Conservation (phyloP, 148 eudicot species). For the Suaeda aralocaspica region DNA sequence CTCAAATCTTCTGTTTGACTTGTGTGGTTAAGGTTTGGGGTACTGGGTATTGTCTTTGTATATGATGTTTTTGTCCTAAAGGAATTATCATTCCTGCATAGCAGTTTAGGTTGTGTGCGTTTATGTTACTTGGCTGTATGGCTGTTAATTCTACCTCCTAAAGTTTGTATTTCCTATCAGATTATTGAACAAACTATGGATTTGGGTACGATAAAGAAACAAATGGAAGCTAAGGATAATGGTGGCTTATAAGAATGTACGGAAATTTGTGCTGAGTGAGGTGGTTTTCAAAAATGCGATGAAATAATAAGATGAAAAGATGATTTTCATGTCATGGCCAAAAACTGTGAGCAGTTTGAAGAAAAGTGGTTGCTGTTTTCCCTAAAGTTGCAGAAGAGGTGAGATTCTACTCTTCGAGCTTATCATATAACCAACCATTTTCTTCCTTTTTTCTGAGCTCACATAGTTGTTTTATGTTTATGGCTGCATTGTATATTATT, state of each 20-base stretch:
- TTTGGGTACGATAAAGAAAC: conserved; percentile 74
- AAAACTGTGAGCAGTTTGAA: conserved; percentile 64
- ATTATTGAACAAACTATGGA: conserved; percentile 92
- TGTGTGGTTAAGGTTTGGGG: neutral
- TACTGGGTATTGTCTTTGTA: neutral
- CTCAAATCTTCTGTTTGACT: neutral
- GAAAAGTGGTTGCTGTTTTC: conserved; percentile 79
- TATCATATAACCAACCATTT: neutral
- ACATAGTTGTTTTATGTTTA: neutral
- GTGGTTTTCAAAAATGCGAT: conserved; percentile 75
- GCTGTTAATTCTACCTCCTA: conserved; percentile 5
- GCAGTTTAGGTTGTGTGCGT: neutral
- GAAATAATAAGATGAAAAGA: conserved; percentile 82
- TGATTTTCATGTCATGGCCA: conserved; percentile 72
- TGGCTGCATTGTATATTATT: neutral
- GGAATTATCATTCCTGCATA: neutral
- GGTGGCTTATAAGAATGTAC: conserved; percentile 72
- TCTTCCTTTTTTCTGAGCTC: neutral
- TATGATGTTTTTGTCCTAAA: neutral
- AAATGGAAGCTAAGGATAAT: conserved; percentile 85
- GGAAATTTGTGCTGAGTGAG: conserved; percentile 82
- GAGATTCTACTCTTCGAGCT: conserved; percentile 18
- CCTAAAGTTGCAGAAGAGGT: conserved; percentile 92
- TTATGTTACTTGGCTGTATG: neutral
- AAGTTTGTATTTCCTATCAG: conserved; percentile 34